phyloP scores from a whole-genome alignment of 371 early-diverging fungal genomes.

The Lichtheimia ramosa region DNA sequence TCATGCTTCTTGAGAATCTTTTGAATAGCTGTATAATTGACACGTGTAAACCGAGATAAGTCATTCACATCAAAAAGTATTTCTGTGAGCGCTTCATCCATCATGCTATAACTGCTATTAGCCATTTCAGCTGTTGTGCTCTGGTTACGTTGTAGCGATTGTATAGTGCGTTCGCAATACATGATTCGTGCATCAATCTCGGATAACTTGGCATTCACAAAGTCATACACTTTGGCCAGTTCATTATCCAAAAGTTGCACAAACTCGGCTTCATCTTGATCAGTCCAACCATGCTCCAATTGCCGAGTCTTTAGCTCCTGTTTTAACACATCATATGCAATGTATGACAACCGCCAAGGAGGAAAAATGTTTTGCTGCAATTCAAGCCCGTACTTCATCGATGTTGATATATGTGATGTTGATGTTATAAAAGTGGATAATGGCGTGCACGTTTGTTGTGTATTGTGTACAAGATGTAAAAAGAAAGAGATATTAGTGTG shows the following conservation, averaged over 20 bases:
- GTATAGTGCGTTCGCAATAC: constrained; percentile 58
- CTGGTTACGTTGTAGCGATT: constrained; percentile 27
- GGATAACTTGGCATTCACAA: constrained; percentile 83
- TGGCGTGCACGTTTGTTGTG: background rate
- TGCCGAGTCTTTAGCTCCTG: constrained; percentile 65
- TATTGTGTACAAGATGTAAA: no score
- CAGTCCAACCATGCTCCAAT: constrained; percentile 50
- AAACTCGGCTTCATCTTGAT: constrained; percentile 78
- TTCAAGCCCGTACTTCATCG: constrained; percentile 86
- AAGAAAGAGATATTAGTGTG: background rate
- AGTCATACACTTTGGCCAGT: constrained; percentile 77
- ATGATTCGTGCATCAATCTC: constrained; percentile 82
- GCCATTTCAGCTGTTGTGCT: constrained; percentile 24
- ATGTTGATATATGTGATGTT: background rate
- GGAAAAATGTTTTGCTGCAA: constrained; percentile 64
- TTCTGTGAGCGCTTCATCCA: constrained; percentile 75
- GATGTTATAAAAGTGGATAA: background rate
- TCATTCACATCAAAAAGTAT: constrained; percentile 86
- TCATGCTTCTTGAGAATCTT: constrained; percentile 97
- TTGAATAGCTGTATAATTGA: constrained; percentile 93
- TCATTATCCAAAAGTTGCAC: constrained; percentile 82
- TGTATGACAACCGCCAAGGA: constrained; percentile 84
- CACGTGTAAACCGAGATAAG: constrained; percentile 85
- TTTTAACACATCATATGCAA: constrained; percentile 81
- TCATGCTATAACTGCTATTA: constrained; percentile 52